Evolutionary conservation across 306 rosid genomes (phyloP).

Genomic region (Corylus heterophylla): DNA sequence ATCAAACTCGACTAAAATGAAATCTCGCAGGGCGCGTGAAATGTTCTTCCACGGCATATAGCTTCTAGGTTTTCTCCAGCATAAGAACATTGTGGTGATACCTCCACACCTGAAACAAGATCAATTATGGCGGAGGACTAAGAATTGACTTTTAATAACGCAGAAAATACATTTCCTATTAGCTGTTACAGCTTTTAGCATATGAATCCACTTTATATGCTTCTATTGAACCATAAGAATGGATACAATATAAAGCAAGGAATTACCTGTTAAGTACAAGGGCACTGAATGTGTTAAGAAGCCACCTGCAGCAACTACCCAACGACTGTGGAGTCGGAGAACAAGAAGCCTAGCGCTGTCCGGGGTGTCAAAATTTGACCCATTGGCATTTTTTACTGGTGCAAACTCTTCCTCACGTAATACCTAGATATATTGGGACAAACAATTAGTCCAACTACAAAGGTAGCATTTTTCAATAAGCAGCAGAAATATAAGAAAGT

Average conservation of each 20-base stretch:
- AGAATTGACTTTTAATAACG: slow-evolving; percentile 12
- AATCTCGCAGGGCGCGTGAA: slow-evolving; percentile 97
- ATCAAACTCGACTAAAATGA: slow-evolving; percentile 51
- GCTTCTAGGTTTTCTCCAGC: slow-evolving; percentile 95
- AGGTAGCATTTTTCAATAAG: slow-evolving; percentile 13
- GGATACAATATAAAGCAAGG: not conserved
- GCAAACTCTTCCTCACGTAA: slow-evolving; percentile 96
- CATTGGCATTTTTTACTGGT: slow-evolving; percentile 91
- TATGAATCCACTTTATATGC: not conserved
- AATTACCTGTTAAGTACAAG: slow-evolving; percentile 81
- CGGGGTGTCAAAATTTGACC: slow-evolving; percentile 91
- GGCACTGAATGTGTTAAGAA: slow-evolving; percentile 98
- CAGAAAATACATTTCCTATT: not conserved
- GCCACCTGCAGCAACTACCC: slow-evolving; percentile 99
- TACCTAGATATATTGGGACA: slow-evolving; percentile 50
- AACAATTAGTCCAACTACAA: slow-evolving; percentile 18
- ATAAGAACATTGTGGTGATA: slow-evolving; percentile 92
- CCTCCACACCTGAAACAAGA: slow-evolving; percentile 78
- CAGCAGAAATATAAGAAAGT: slow-evolving; percentile 17
- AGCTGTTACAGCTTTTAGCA: not conserved
- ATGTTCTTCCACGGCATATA: slow-evolving; percentile 95
- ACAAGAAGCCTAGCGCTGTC: slow-evolving; percentile 94
- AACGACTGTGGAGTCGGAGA: slow-evolving; percentile 94
- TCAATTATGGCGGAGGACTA: slow-evolving; percentile 23
- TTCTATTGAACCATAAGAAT: not conserved